Evolutionary conservation across 176 grass and related monocot species (phyloP), one percentile per base, ranked within the genome.

Genomic region (Aegilops tauschii): DNA sequence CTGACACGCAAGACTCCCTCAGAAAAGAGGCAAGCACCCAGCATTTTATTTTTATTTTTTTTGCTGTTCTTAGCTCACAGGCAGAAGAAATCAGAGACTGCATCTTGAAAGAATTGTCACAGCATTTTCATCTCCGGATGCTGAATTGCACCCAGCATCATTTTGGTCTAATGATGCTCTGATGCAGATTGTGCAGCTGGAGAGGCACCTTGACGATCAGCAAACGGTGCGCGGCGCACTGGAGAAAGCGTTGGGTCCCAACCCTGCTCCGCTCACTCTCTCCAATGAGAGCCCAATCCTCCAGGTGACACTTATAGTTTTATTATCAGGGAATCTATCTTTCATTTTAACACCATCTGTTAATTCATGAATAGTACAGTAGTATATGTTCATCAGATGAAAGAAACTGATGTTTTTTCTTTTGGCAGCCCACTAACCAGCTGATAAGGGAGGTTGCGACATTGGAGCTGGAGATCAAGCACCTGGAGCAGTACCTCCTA

Each of bases 401-500:
- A 49, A 69, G 8, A 73, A 49, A 69, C 36, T 72, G 37, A 50
- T 61, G 9, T 49, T 75, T 45, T 45, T 30, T 75, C 16, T 54
- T 17, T 54, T 54, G 50, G 50, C 83, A 99, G 97, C 83, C 90
- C 3, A 81, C 97, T 42, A 99, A 94, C 52, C 90, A 97, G 86
- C 80, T 99, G 85, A 94, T 99, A 85, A 90, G 94, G 79, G 97
- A 99, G 90, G 96, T 99, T 58, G 85, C 97, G 5, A 84, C 92
- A 29, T 54, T 99, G 34, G 97, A 97, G 82, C 85, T 96, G 2
- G 97, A 99, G 83, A 94, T 99, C 13, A 99, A 94, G 92, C 86
- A 97, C 78, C 86, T 99, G 94, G 97, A 99, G 89, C 94, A 94
- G 80, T 99, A 99, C 87, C 90, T 99, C 61, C 87, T 99, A 28